phyloP scores from a whole-genome alignment of 306 rosid species.

The Amphicarpaea edgeworthii region DNA sequence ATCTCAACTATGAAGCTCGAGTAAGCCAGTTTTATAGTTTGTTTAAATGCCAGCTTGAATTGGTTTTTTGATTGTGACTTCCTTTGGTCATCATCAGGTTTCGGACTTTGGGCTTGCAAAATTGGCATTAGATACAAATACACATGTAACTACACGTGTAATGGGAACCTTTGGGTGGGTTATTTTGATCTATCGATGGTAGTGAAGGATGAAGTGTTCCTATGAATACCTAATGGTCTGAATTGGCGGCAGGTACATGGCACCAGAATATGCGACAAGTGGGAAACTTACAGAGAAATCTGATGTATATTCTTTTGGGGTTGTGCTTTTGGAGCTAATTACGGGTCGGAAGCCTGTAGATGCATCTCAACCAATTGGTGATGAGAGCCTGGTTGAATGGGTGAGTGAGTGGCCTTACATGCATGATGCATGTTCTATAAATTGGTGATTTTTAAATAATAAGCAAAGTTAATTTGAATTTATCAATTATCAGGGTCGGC shows the following conservation, averaged over 20 bases:
- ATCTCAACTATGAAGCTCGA: conserved; percentile 86
- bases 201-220: too few species aligned
- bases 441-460: too few species aligned
- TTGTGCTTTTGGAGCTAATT: conserved; percentile 93
- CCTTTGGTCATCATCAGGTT: conserved; percentile 62
- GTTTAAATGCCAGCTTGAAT: too few species aligned
- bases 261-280: conserved; percentile 98
- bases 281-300: conserved; percentile 97
- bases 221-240: conserved; percentile 29
- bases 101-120: conserved; percentile 99
- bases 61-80: too few species aligned
- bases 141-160: conserved; percentile 95
- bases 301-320: conserved; percentile 95
- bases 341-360: conserved; percentile 97
- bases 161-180: conserved; percentile 99
- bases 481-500: conserved; percentile 81
- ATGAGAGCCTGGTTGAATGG: conserved; percentile 99
- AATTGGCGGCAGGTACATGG: conserved; percentile 79
- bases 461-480: too few species aligned
- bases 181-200: too few species aligned
- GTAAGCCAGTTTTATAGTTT: conserved; percentile 57
- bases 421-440: too few species aligned
- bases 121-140: conserved; percentile 82
- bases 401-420: too few species aligned
- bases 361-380: conserved; percentile 93